These are phyloP conservation scores for Talaromyces sp. DNA, from an alignment of 2,329 filamentous ascomycete genomes.

Conservation along the genomic window DNA sequence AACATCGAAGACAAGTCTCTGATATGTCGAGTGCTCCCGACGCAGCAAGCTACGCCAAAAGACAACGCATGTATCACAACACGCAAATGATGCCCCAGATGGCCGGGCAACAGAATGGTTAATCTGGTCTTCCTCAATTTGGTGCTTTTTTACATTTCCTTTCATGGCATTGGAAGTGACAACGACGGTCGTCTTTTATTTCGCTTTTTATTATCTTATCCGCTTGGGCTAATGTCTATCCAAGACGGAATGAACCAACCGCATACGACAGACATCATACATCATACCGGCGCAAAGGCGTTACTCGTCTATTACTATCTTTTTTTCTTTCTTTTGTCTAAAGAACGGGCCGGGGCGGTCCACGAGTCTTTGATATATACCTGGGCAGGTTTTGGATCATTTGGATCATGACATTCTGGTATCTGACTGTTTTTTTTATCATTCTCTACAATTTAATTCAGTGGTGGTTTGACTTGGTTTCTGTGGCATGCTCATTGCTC, in stretches of 20 bases:
- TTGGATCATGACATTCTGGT: conserved; percentile 3
- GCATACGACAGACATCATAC: conserved; percentile 10
- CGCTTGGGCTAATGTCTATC: conserved; percentile 11
- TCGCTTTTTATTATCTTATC: neutral
- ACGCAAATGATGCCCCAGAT: conserved; percentile 49
- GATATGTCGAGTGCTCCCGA: conserved; percentile 57
- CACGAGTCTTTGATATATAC: conserved; percentile 9
- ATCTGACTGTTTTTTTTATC: neutral
- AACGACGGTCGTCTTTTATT: neutral
- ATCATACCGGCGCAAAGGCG: conserved; percentile 14
- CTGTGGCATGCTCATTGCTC: neutral
- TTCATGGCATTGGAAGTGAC: conserved; percentile 1
- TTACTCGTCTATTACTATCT: conserved; percentile 2
- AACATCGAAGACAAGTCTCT: conserved; percentile 58
- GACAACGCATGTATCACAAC: conserved; percentile 56
- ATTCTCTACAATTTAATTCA: neutral
- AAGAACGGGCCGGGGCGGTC: neutral
- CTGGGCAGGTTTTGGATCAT: neutral
- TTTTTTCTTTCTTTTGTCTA: neutral
- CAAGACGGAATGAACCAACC: neutral
- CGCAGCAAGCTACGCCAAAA: conserved; percentile 53
- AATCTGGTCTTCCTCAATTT: conserved; percentile 1
- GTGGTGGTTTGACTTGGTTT: neutral
- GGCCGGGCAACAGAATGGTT: conserved; percentile 26
- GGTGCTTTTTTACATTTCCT: neutral